Base-by-base conservation (phyloP, 2,329 filamentous ascomycete species). In the Scytalidium lignicola region DNA sequence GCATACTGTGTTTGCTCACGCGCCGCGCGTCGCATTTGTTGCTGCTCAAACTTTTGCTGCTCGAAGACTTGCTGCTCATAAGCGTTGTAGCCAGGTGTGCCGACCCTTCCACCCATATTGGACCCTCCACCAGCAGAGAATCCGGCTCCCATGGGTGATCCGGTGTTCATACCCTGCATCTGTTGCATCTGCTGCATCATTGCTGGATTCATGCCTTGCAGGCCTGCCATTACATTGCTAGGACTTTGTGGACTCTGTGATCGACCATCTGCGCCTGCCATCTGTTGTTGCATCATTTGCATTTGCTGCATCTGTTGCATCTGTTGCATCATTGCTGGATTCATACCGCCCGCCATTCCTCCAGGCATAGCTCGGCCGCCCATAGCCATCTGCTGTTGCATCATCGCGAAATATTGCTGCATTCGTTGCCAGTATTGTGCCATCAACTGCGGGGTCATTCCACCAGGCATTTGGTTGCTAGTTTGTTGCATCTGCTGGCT, bases 351-450 rank as follows among this genome's bases (percentile, higher is more conserved):
- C 41, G 74, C 69, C 72, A 86, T 84, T 65, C 82, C 72, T 37
- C 32, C 32, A 59, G 85, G 74, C 76, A 82, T 90, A 77, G 82
- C 59, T 62, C 67, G 51, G 51, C 72, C 65, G 23, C 70, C 73
- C 83, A 92, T 92, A 44, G 85, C 86, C 80, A 95, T 89, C 65
- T 93, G 86, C 62, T 92, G 88, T 69, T 95, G 90, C 89, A 96
- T 93, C 79, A 96, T 85, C 50, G 85, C 78, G 68, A 96, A 95
- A 70, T 95, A 96, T 66, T 96, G 89, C 69, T 99, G 93, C 92
- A 99, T 97, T 43, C 91, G 83, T 67, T 96, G 90, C 83, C 93
- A 95, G 71, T 97, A 96, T 67, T 96, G 91, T 2, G 93, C 93
- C 90, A 97, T 96, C 75, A 95, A 85, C 63, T 96, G 90, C 1